A percentile compares a stretch with the other conserved stretches of the same genome.
Conservation (phyloP, 2,329 filamentous ascomycete genomes). For the Sphaceloma murrayae region DNA sequence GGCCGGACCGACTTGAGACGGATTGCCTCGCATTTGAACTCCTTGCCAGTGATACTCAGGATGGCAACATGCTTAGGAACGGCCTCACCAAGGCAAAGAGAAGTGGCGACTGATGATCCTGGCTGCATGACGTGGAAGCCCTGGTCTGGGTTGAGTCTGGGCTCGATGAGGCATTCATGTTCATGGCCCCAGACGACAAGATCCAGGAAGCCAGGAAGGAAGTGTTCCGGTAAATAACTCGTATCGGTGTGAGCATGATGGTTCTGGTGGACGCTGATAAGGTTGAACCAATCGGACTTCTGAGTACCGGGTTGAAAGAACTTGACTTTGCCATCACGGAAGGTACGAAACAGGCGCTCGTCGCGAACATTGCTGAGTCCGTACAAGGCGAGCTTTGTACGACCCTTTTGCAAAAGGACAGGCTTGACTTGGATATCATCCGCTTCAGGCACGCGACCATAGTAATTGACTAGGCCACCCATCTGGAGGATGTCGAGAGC, state of each 20-base stretch:
- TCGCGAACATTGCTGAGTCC: slow-evolving; percentile 94
- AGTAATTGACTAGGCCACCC: slow-evolving; percentile 90
- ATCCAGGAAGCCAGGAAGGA: slow-evolving; percentile 83
- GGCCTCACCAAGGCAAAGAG: slow-evolving; percentile 79
- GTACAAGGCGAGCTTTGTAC: slow-evolving; percentile 85
- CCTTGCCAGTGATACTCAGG: slow-evolving; percentile 68
- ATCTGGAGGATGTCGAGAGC: slow-evolving; percentile 86
- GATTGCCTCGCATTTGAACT: slow-evolving; percentile 71
- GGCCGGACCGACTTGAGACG: slow-evolving; percentile 81
- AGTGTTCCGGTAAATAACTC: slow-evolving; percentile 87
- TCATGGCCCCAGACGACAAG: slow-evolving; percentile 95
- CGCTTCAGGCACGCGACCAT: slow-evolving; percentile 79
- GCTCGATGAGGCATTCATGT: slow-evolving; percentile 89
- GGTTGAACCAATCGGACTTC: slow-evolving; percentile 85
- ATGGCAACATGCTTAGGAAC: slow-evolving; percentile 86
- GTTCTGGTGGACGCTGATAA: slow-evolving; percentile 93
- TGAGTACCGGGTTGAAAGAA: slow-evolving; percentile 80
- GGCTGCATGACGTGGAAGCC: slow-evolving; percentile 96
- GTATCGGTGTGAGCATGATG: slow-evolving; percentile 87
- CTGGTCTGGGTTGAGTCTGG: slow-evolving; percentile 70
- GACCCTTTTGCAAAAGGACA: slow-evolving; percentile 83
- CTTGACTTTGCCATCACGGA: slow-evolving; percentile 83
- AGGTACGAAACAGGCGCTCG: slow-evolving; percentile 87
- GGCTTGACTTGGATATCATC: slow-evolving; percentile 92
- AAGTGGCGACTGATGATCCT: slow-evolving; percentile 91